A percentile compares a stretch with the other conserved stretches of the same genome.
phyloP scores from a whole-genome alignment of 2,329 filamentous ascomycete species.

The Drechslerella dactyloides region DNA sequence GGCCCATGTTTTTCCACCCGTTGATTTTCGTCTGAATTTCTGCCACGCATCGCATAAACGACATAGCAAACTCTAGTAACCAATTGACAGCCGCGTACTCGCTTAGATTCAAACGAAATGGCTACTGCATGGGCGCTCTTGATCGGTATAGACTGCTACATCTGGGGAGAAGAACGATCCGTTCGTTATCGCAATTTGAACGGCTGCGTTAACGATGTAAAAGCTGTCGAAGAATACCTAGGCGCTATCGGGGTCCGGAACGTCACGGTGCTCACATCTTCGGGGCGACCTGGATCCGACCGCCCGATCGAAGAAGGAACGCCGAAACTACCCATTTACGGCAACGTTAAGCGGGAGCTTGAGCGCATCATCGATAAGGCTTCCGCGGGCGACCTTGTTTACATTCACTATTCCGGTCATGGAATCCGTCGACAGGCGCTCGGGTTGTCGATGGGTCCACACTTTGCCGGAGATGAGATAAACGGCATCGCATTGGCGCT shows the following conservation, averaged over 20 bases:
- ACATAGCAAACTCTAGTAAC: too few species aligned
- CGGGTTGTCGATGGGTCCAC: not conserved
- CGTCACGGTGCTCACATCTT: constrained; percentile 20
- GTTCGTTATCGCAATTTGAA: constrained; percentile 5
- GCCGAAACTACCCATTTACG: constrained; percentile 13
- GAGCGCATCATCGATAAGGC: constrained; percentile 18
- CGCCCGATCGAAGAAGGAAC: constrained; percentile 5
- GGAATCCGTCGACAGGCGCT: constrained; percentile 10
- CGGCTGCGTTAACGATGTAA: constrained; percentile 31
- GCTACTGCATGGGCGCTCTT: constrained; percentile 29
- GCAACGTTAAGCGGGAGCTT: constrained; percentile 33
- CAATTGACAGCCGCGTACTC: too few species aligned
- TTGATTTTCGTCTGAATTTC: too few species aligned
- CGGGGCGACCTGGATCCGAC: not conserved
- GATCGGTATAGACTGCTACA: constrained; percentile 12
- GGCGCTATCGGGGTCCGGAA: constrained; percentile 11
- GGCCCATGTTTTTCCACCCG: too few species aligned
- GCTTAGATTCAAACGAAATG: too few species aligned
- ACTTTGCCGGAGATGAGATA: constrained; percentile 12
- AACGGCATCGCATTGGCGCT: constrained; percentile 30
- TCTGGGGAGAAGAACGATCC: not conserved
- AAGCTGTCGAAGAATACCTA: constrained; percentile 18
- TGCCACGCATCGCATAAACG: too few species aligned
- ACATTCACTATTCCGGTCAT: constrained; percentile 48
- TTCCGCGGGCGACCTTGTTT: constrained; percentile 23